Evolutionary conservation across 2,329 filamentous ascomycete genomes (phyloP).

Genomic region (Fusarium concolor): DNA sequence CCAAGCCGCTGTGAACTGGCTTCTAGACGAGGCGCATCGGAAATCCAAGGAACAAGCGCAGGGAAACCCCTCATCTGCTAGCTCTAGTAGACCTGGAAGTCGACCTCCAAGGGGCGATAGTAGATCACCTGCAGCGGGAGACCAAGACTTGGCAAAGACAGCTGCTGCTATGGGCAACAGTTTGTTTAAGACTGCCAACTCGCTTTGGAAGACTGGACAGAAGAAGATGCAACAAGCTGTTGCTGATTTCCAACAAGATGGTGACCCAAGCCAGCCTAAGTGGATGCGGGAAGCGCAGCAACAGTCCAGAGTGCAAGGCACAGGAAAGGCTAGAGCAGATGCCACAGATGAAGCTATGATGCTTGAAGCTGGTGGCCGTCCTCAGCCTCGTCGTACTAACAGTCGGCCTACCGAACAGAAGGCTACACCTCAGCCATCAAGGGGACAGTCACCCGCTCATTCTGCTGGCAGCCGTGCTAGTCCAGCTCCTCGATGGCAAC

Average conservation of each 20-base stretch:
- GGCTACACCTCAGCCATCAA: slow-evolving; percentile 51
- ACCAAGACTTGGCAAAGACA: slow-evolving; percentile 81
- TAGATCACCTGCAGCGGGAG: slow-evolving; percentile 65
- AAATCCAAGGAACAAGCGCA: slow-evolving; percentile 80
- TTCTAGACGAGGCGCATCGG: slow-evolving; percentile 90
- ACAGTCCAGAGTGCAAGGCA: slow-evolving; percentile 54
- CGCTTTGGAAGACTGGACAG: slow-evolving; percentile 92
- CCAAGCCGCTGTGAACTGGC: slow-evolving; percentile 87
- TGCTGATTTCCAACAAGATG: slow-evolving; percentile 80
- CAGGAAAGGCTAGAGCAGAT: slow-evolving; percentile 50
- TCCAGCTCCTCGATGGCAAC: slow-evolving; percentile 70
- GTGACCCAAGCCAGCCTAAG: slow-evolving; percentile 83
- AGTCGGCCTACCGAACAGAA: slow-evolving; percentile 46
- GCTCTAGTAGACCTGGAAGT: slow-evolving; percentile 43
- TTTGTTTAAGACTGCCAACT: slow-evolving; percentile 93
- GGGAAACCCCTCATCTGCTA: slow-evolving; percentile 60
- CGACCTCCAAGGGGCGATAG: slow-evolving; percentile 57
- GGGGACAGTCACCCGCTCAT: slow-evolving; percentile 63
- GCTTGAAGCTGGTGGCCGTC: slow-evolving; percentile 74
- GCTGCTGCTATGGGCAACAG: slow-evolving; percentile 86
- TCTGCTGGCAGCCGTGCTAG: slow-evolving; percentile 58
- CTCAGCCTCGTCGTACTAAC: slow-evolving; percentile 55
- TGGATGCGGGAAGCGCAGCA: slow-evolving; percentile 87
- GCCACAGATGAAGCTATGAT: slow-evolving; percentile 81
- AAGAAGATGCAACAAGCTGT: slow-evolving; percentile 95